phyloP scores from a whole-genome alignment of 2,329 filamentous ascomycete genomes.

The Nemania abortiva region DNA sequence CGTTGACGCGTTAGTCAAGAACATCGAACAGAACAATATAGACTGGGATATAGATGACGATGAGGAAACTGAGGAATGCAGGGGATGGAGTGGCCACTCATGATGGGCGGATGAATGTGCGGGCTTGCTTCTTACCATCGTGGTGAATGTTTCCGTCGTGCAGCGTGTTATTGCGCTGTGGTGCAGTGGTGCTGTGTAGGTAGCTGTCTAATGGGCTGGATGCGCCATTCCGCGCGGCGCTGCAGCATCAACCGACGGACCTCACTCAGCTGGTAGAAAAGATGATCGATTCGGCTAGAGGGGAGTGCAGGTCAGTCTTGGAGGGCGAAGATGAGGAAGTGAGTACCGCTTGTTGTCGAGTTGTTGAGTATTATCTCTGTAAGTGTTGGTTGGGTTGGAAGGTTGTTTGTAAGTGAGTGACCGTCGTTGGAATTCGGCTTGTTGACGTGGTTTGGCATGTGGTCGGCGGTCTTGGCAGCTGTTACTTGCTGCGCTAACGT shows the following conservation, averaged over 20 bases:
- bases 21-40: background rate
- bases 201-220: background rate
- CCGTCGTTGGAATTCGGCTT: background rate
- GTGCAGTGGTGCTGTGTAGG: too few species aligned
- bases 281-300: too few species aligned
- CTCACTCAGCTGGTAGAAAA: background rate
- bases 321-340: background rate
- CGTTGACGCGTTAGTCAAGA: background rate
- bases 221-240: constrained; percentile 15
- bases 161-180: background rate
- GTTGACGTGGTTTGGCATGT: constrained; percentile 36
- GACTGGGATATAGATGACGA: background rate
- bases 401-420: background rate
- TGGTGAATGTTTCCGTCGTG: too few species aligned
- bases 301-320: too few species aligned
- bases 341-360: background rate
- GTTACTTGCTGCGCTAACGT: background rate
- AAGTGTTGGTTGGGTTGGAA: too few species aligned
- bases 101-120: background rate
- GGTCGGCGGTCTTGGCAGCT: constrained; percentile 26
- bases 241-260: background rate
- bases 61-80: background rate
- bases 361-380: background rate
- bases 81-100: too few species aligned
- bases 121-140: background rate